Evolutionary conservation across 805 yeast species (phyloP).

Genomic region (Wickerhamiella sorbophila): DNA sequence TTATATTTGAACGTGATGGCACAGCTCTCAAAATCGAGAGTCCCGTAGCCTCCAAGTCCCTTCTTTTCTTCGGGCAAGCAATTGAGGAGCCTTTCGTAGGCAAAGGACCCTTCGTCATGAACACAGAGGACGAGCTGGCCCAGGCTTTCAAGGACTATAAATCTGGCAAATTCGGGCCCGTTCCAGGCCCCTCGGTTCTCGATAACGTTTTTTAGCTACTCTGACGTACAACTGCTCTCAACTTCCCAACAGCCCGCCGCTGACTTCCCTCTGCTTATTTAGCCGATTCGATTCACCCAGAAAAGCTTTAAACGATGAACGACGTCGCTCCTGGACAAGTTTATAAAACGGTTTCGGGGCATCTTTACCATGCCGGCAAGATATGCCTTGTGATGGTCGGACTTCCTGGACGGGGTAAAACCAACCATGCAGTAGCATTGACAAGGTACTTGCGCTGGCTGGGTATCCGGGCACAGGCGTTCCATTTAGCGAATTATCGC

Average conservation of each 20-base stretch:
- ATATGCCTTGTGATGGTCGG: conserved; percentile 82
- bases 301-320: too few species aligned
- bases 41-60: not conserved
- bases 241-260: too few species aligned
- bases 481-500: conserved; percentile 86
- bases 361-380: conserved; percentile 90
- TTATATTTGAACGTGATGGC: not conserved
- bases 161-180: conserved; percentile 1
- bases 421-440: conserved; percentile 79
- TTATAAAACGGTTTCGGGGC: conserved; percentile 64
- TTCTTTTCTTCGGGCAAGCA: conserved; percentile 1
- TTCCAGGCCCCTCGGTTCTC: not conserved
- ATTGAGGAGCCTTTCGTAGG: conserved; percentile 5
- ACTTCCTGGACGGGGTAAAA: conserved; percentile 90
- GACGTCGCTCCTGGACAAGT: not conserved
- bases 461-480: conserved; percentile 84
- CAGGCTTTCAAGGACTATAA: conserved; percentile 6
- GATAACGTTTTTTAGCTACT: not conserved
- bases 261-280: not conserved
- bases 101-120: conserved; percentile 8
- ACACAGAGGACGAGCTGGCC: conserved; percentile 4
- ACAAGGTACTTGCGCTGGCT: conserved; percentile 91
- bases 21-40: not conserved
- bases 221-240: too few species aligned
- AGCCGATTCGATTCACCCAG: not conserved